These are phyloP conservation scores for Metschnikowia shivogae DNA, from an alignment of 805 yeast species.

Conservation along the genomic window DNA sequence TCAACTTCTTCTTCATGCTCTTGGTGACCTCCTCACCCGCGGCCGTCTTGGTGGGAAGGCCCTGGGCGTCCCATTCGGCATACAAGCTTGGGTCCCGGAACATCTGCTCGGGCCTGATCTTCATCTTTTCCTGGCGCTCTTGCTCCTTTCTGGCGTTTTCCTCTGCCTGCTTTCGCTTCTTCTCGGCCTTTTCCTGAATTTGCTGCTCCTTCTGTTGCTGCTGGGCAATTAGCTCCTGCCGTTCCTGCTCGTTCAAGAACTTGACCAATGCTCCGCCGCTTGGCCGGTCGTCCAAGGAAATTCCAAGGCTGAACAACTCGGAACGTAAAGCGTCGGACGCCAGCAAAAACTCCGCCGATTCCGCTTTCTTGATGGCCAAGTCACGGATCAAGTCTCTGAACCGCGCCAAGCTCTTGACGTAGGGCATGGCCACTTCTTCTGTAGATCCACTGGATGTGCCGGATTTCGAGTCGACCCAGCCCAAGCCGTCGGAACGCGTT, in stretches of 20 bases:
- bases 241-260: slow-evolving; percentile 68
- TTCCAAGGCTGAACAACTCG: slow-evolving; percentile 70
- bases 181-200: slow-evolving; percentile 56
- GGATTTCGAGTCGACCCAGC: slow-evolving; percentile 60
- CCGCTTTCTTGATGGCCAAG: slow-evolving; percentile 61
- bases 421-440: slow-evolving; percentile 79
- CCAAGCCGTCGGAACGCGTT: slow-evolving; percentile 62
- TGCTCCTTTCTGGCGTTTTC: slow-evolving; percentile 57
- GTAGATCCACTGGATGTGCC: slow-evolving; percentile 17
- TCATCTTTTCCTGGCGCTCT: slow-evolving; percentile 64
- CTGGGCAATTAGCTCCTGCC: slow-evolving; percentile 50
- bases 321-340: slow-evolving; percentile 71
- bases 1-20: slow-evolving; percentile 77
- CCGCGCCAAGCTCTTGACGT: slow-evolving; percentile 65
- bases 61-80: slow-evolving; percentile 78
- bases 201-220: slow-evolving; percentile 56
- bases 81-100: slow-evolving; percentile 57
- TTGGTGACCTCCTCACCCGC: slow-evolving; percentile 83
- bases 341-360: slow-evolving; percentile 49
- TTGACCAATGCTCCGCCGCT: slow-evolving; percentile 81
- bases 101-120: slow-evolving; percentile 65
- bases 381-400: slow-evolving; percentile 82
- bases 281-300: slow-evolving; percentile 83
- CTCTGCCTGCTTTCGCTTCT: slow-evolving; percentile 48
- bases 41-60: slow-evolving; percentile 72